Base-by-base conservation (phyloP, 2,329 filamentous ascomycete species). In the Cladosporium sp. region DNA sequence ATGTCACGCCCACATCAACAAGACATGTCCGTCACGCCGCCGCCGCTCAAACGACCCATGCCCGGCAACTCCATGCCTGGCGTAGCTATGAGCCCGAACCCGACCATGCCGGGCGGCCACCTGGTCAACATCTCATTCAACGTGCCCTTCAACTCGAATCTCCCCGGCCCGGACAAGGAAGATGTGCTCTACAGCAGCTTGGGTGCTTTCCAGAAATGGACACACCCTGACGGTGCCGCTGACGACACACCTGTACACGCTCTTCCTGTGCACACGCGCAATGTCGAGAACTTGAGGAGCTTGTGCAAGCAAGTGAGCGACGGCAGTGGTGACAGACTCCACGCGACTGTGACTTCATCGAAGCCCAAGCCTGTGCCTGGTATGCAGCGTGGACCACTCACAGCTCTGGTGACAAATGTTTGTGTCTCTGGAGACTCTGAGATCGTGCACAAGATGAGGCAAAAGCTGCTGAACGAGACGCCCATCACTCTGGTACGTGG, bases 61-160 rank as follows among this genome's bases (percentile, higher is more conserved):
- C 58, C 43, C 49, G 62, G 62, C 36, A 64, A 56, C 56, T 14
- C 62, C 23, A 64, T 64, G 62, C 53, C 56, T 21, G 62, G 60
- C 3, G 71, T 75, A 43, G 69, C 75, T 25, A 76, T 86, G 72
- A 71, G 70, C 64, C 75, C 74, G 36, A 79, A 88, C 73, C 88
- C 90, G 70, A 87, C 90, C 66, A 84, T 89, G 68, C 85, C 89
- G 75, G 91, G 94, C 77, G 91, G 94, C 77, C 84, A 89, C 61
- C 88, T 88, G 70, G 91, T 98, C 79, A 92, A 96, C 79, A 90
- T 97, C 78, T 94, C 92, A 70, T 98, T 99, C 88, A 98, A 97
- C 77, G 91, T 99, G 58, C 95, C 95, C 67, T 97, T 98, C 80
- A 89, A 93, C 72, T 96, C 92, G 69, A 94, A 94, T 74, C 88